A percentile compares a stretch with the other conserved stretches of the same genome.
phyloP scores from a whole-genome alignment of 2,329 filamentous ascomycete species.

The Talaromyces sp. region DNA sequence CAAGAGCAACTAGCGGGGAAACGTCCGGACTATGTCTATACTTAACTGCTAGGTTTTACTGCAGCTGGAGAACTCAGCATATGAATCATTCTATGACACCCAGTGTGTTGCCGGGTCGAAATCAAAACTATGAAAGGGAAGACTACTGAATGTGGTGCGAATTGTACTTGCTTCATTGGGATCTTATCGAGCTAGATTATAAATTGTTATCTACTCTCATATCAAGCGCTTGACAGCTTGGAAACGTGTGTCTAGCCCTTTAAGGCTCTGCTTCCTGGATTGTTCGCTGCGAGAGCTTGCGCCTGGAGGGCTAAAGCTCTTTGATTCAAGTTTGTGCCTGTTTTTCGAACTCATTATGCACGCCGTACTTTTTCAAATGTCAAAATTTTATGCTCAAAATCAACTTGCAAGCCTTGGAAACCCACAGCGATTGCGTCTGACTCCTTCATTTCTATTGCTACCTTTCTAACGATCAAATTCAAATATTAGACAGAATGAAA shows the following conservation, averaged over 20 bases:
- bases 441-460: not conserved
- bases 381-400: not conserved
- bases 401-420: not conserved
- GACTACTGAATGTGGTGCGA: too few species aligned
- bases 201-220: not conserved
- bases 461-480: not conserved
- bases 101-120: too few species aligned
- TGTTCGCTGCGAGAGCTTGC: not conserved
- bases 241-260: not conserved
- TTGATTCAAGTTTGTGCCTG: not conserved
- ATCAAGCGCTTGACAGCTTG: not conserved
- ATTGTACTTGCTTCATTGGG: not conserved
- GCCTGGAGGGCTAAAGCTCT: not conserved
- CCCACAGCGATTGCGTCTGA: not conserved
- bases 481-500: not conserved
- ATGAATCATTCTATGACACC: too few species aligned
- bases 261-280: not conserved
- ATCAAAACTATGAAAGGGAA: too few species aligned
- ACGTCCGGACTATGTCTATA: not conserved
- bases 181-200: not conserved
- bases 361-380: not conserved
- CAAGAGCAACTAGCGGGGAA: not conserved
- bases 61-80: too few species aligned
- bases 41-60: not conserved
- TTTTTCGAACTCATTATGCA: not conserved